Conservation (phyloP, 1,284 basidiomycete species). For the Ustilago vetiveriae region DNA sequence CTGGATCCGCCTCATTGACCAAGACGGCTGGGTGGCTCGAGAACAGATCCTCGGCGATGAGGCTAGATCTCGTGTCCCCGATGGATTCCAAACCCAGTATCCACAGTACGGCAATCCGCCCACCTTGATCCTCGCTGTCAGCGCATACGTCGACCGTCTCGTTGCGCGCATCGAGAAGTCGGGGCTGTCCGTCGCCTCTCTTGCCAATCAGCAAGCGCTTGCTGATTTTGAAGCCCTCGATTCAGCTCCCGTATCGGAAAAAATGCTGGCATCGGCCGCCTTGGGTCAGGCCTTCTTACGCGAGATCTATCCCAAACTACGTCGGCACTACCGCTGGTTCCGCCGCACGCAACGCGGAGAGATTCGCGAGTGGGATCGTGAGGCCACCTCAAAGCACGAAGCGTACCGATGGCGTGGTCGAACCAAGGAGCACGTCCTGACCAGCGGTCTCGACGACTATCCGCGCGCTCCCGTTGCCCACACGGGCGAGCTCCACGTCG, state of each 20-base stretch:
- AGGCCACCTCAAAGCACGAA: slow-evolving; percentile 83
- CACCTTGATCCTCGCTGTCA: slow-evolving; percentile 88
- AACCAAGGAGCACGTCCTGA: slow-evolving; percentile 83
- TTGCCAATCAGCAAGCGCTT: slow-evolving; percentile 17
- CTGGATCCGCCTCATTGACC: slow-evolving; percentile 89
- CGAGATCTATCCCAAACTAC: slow-evolving; percentile 82
- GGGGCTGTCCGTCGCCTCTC: slow-evolving; percentile 7
- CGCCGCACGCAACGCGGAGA: slow-evolving; percentile 84
- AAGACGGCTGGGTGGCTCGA: slow-evolving; percentile 91
- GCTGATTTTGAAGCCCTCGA: slow-evolving; percentile 16
- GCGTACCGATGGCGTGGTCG: slow-evolving; percentile 95
- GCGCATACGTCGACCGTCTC: slow-evolving; percentile 82
- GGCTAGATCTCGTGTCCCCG: slow-evolving; percentile 79
- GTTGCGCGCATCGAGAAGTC: slow-evolving; percentile 64
- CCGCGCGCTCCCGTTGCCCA: slow-evolving; percentile 83
- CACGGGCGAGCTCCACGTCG: slow-evolving; percentile 88
- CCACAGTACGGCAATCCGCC: slow-evolving; percentile 93
- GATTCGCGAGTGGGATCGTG: slow-evolving; percentile 85
- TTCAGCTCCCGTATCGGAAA: slow-evolving; percentile 26
- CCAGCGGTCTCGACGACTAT: slow-evolving; percentile 94
- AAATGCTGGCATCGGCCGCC: slow-evolving; percentile 60
- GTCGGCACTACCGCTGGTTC: slow-evolving; percentile 95
- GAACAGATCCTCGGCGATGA: slow-evolving; percentile 96
- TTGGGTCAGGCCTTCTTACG: slow-evolving; percentile 76
- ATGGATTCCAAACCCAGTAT: slow-evolving; percentile 89